Evolutionary conservation across 2,329 filamentous ascomycete species (phyloP).

Genomic region (Akanthomyces dipterigenus): DNA sequence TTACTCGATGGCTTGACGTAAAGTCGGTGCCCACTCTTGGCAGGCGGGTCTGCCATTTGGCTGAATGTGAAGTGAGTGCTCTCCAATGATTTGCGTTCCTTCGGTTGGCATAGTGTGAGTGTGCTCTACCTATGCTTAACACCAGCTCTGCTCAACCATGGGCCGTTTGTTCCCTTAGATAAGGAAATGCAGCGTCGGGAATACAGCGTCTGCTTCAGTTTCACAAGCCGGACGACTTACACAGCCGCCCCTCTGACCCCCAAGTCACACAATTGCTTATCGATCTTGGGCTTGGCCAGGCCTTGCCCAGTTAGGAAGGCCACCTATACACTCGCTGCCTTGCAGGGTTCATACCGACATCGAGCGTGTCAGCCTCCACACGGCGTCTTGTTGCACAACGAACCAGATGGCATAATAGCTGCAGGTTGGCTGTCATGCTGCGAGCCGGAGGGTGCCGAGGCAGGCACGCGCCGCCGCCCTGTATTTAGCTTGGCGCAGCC

Average conservation of each 20-base stretch:
- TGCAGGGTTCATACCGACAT: not conserved
- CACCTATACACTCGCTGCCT: slow-evolving; percentile 10
- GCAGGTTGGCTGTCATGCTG: not conserved
- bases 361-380: not conserved
- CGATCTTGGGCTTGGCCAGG: not conserved
- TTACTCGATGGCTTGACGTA: slow-evolving; percentile 10
- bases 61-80: not conserved
- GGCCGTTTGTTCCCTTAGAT: no score
- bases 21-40: not conserved
- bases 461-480: not conserved
- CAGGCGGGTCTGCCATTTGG: not conserved
- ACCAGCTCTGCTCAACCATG: not conserved
- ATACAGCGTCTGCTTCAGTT: no score
- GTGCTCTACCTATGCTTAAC: not conserved
- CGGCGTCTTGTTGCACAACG: not conserved
- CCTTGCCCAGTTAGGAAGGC: slow-evolving; percentile 4
- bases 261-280: not conserved
- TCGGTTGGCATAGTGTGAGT: not conserved
- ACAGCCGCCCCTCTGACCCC: not conserved
- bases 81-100: not conserved
- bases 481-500: not conserved
- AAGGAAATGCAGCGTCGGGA: no score
- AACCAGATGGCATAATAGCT: not conserved
- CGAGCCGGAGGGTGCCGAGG: not conserved
- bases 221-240: not conserved